Conservation (phyloP, 2,329 filamentous ascomycete genomes). For the Periconia sp. region DNA sequence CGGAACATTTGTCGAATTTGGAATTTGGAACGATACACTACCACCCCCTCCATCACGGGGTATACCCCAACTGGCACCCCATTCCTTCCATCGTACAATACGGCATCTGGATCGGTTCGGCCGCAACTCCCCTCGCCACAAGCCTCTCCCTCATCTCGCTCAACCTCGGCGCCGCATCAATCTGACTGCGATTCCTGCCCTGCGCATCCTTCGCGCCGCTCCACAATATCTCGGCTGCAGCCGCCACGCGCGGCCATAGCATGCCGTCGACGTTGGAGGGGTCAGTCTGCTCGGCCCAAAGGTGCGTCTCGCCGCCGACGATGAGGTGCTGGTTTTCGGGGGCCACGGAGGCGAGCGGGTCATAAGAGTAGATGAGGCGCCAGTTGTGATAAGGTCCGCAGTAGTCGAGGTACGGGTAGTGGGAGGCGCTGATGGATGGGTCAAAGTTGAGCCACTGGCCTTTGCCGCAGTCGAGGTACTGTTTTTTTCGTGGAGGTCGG, state of each 20-base stretch:
- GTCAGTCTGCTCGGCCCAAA: slow-evolving; percentile 82
- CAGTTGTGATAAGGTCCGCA: slow-evolving; percentile 80
- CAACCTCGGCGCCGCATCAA: slow-evolving; percentile 69
- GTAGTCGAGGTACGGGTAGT: slow-evolving; percentile 77
- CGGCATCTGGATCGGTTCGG: slow-evolving; percentile 70
- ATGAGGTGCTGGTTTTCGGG: slow-evolving; percentile 67
- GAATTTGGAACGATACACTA: neutral
- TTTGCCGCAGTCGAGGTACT: slow-evolving; percentile 83
- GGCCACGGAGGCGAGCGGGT: slow-evolving; percentile 68
- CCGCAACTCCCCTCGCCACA: slow-evolving; percentile 66
- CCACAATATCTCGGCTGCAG: slow-evolving; percentile 80
- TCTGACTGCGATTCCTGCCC: slow-evolving; percentile 70
- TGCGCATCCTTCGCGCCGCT: slow-evolving; percentile 66
- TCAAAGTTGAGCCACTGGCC: slow-evolving; percentile 77
- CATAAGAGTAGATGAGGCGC: slow-evolving; percentile 78
- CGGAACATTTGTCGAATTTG: too few relatives aligned
- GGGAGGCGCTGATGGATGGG: slow-evolving; percentile 53
- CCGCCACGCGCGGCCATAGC: slow-evolving; percentile 75
- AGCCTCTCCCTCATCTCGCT: slow-evolving; percentile 77
- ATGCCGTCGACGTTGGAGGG: slow-evolving; percentile 71
- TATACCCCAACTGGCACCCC: slow-evolving; percentile 1
- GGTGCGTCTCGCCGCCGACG: slow-evolving; percentile 77
- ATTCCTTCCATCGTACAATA: slow-evolving; percentile 62
- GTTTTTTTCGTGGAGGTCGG: neutral
- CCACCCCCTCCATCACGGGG: neutral